Percentiles rank a stretch among this genome's conserved stretches.
Evolutionary conservation across 1,284 basidiomycete species (phyloP).

Genomic region (Apiotrichum gracile): DNA sequence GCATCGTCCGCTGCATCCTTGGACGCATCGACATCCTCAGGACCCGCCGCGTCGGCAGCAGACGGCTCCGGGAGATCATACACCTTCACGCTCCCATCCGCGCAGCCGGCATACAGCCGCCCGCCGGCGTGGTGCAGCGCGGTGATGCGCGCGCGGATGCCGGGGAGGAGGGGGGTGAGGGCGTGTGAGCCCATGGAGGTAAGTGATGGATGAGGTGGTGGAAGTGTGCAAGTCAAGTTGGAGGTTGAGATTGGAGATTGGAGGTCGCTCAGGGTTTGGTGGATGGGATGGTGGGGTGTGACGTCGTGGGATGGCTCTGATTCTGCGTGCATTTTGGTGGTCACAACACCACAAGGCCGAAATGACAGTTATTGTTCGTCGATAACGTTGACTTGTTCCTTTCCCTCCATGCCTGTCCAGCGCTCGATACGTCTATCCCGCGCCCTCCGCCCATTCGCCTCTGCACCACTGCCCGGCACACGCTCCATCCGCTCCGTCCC

Average conservation of each 20-base stretch:
- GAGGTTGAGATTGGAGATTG: background rate
- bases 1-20: too few relatives aligned
- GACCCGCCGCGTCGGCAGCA: background rate
- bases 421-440: background rate
- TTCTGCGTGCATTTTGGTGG: background rate
- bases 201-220: background rate
- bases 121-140: constrained; percentile 55
- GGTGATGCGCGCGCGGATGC: constrained; percentile 29
- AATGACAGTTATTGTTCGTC: too few relatives aligned
- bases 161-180: constrained; percentile 28
- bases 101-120: constrained; percentile 68
- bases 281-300: background rate
- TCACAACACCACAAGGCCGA: background rate
- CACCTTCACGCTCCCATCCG: constrained; percentile 59
- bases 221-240: background rate
- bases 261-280: background rate
- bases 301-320: background rate
- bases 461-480: background rate
- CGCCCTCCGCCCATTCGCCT: background rate
- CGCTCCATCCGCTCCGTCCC: background rate
- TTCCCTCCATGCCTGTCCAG: background rate
- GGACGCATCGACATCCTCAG: too few relatives aligned
- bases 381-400: too few relatives aligned
- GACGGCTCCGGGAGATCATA: constrained; percentile 12
- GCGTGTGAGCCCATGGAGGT: constrained; percentile 23